phyloP scores from a whole-genome alignment of 371 early-diverging fungal genomes.

The Parasitella parasitica region DNA sequence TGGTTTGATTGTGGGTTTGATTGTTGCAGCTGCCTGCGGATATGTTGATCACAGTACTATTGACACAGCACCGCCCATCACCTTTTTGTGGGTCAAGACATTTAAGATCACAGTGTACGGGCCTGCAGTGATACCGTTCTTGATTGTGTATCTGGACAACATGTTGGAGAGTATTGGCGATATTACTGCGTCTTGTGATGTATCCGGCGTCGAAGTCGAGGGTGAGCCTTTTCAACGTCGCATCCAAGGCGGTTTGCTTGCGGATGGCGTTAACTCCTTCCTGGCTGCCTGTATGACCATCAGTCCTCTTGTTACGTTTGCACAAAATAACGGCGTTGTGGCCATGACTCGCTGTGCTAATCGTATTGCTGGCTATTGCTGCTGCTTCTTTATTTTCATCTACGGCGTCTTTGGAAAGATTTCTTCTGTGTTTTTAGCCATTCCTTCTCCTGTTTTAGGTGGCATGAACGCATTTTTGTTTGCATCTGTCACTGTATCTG shows the following conservation, averaged over 20 bases:
- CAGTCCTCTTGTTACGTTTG: slow-evolving; percentile 60
- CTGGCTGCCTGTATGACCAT: slow-evolving; percentile 61
- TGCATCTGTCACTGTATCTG: slow-evolving; percentile 60
- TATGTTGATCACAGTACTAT: slow-evolving; percentile 53
- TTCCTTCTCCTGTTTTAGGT: slow-evolving; percentile 57
- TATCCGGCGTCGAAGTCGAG: slow-evolving; percentile 61
- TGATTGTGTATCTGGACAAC: slow-evolving; percentile 58
- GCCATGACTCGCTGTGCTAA: slow-evolving; percentile 27
- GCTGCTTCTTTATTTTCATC: slow-evolving; percentile 56
- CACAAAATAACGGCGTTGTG: slow-evolving; percentile 52
- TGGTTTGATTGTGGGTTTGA: slow-evolving; percentile 60
- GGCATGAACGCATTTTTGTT: slow-evolving; percentile 68
- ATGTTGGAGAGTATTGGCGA: slow-evolving; percentile 63
- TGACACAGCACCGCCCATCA: slow-evolving; percentile 52
- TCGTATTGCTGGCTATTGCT: slow-evolving; percentile 61
- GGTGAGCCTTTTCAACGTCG: slow-evolving; percentile 60
- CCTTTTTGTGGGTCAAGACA: slow-evolving; percentile 61
- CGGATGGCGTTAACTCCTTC: slow-evolving; percentile 58
- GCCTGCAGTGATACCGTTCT: slow-evolving; percentile 65
- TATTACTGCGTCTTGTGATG: slow-evolving; percentile 67
- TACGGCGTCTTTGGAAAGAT: slow-evolving; percentile 66
- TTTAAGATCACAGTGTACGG: slow-evolving; percentile 61
- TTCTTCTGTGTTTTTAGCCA: slow-evolving; percentile 58
- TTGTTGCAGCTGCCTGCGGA: slow-evolving; percentile 61
- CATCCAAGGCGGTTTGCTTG: slow-evolving; percentile 65